Base-by-base conservation (phyloP, 805 yeast genomes). In the Yamadazyma insecticola region DNA sequence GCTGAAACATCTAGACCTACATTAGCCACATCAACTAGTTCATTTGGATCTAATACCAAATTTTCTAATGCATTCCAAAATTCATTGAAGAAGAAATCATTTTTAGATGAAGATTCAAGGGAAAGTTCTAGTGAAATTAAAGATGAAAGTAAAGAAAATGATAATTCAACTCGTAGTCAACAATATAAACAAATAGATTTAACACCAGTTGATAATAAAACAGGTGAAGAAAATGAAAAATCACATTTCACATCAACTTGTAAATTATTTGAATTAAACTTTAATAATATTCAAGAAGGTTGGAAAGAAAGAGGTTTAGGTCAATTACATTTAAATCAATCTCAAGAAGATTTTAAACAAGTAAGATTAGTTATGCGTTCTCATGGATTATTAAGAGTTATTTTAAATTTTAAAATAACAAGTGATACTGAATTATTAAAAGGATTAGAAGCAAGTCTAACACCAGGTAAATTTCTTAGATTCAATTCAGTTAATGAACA, bases 231-330 rank as follows among this genome's bases (percentile, higher is more conserved):
- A 55, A 68, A 76, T 34, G 98, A 92, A 52, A 66, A 65, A 20
- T 74, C 83, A 0, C 50, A 80, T 6, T 85, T 74, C 53, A 74
- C 76, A 26, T 72, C 82, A 22, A 78, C 81, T 28, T 86, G 94
- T 4, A 86, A 89, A 50, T 61, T 92, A 16, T 92, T 89, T 51
- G 78, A 74, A 18, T 60, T 86, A 44, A 83, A 84, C 47, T 62
- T 89, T 18, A 62, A 79, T 0, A 72, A 77, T 22, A 66, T 82
- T 3, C 53, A 72, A 6, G 76, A 71, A 12, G 96, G 96, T 2
- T 92, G 98, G 98, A 92, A 86, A 53, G 98, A 92, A 57, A 76
- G 92, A 49, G 98, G 98, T 15, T 69, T 83, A 24, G 98, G 98
- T 2, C 71, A 76, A 4, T 60, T 92, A n/a, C 95, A 86, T 51